Percentiles rank a stretch among this genome's conserved stretches.
phyloP scores from a whole-genome alignment of 371 early-diverging fungal genomes.

The Parasitella parasitica region DNA sequence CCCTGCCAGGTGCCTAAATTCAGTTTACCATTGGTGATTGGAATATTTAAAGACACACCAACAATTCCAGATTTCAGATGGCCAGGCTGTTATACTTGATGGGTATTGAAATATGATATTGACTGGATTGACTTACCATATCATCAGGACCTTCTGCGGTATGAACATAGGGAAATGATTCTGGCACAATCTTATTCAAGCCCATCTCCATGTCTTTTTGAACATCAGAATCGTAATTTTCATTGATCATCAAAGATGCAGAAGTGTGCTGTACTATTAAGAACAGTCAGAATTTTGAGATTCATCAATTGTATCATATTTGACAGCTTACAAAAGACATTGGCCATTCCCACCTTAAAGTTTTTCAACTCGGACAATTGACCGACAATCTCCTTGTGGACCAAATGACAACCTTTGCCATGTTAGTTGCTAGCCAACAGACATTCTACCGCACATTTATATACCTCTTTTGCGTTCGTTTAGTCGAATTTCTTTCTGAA shows the following conservation, averaged over 20 bases:
- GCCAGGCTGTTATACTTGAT: slow-evolving; percentile 61
- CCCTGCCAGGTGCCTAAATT: slow-evolving; percentile 94
- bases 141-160: slow-evolving; percentile 70
- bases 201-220: slow-evolving; percentile 82
- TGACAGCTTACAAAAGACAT: slow-evolving; percentile 71
- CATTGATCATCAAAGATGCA: slow-evolving; percentile 86
- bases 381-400: slow-evolving; percentile 69
- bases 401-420: slow-evolving; percentile 75
- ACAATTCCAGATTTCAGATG: slow-evolving; percentile 85
- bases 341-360: slow-evolving; percentile 81
- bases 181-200: slow-evolving; percentile 55
- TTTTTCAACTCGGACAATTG: slow-evolving; percentile 66
- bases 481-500: slow-evolving; percentile 61
- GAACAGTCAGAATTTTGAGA: neutral
- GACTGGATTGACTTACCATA: slow-evolving; percentile 31
- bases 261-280: slow-evolving; percentile 84
- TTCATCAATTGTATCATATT: too few species aligned
- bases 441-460: neutral
- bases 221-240: slow-evolving; percentile 84
- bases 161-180: slow-evolving; percentile 75
- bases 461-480: slow-evolving; percentile 53
- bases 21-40: slow-evolving; percentile 77
- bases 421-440: neutral
- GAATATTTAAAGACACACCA: slow-evolving; percentile 87
- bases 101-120: slow-evolving; percentile 4